These are phyloP conservation scores for Colletotrichum filicis DNA, from an alignment of 2,329 filamentous ascomycete genomes.

Conservation along the genomic window DNA sequence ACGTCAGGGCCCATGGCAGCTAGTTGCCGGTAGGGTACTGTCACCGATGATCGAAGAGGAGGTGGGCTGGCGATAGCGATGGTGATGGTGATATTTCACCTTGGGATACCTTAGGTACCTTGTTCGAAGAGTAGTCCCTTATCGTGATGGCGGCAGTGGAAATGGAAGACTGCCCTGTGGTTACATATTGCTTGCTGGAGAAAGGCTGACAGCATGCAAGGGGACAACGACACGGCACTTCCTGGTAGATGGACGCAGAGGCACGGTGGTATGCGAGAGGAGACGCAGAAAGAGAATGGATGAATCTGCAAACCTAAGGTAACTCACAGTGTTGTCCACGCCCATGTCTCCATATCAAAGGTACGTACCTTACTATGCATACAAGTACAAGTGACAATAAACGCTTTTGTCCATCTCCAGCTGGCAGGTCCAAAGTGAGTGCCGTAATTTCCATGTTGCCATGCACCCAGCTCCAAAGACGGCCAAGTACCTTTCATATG, in stretches of 20 bases:
- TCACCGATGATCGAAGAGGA: not conserved
- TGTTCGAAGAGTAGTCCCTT: too few relatives aligned
- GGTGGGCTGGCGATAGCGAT: not conserved
- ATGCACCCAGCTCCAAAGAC: not conserved
- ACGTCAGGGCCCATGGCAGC: not conserved
- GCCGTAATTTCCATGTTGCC: not conserved
- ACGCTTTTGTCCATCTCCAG: not conserved
- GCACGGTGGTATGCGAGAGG: not conserved
- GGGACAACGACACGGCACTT: not conserved
- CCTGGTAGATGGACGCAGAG: not conserved
- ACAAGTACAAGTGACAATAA: not conserved
- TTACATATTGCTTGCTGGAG: not conserved
- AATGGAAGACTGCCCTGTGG: not conserved
- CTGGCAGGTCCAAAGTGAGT: not conserved
- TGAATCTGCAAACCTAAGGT: not conserved
- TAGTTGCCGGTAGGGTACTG: not conserved
- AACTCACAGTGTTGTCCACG: not conserved
- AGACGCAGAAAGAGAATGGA: not conserved
- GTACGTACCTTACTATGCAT: not conserved
- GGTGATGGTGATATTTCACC: too few relatives aligned
- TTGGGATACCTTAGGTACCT: too few relatives aligned
- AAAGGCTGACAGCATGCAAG: not conserved
- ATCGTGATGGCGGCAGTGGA: not conserved
- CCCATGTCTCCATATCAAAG: not conserved
- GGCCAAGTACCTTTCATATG: not conserved